Evolutionary conservation across 2,329 filamentous ascomycete species (phyloP), one percentile per base, ranked within the genome.

Genomic region (Alternaria brassicae): DNA sequence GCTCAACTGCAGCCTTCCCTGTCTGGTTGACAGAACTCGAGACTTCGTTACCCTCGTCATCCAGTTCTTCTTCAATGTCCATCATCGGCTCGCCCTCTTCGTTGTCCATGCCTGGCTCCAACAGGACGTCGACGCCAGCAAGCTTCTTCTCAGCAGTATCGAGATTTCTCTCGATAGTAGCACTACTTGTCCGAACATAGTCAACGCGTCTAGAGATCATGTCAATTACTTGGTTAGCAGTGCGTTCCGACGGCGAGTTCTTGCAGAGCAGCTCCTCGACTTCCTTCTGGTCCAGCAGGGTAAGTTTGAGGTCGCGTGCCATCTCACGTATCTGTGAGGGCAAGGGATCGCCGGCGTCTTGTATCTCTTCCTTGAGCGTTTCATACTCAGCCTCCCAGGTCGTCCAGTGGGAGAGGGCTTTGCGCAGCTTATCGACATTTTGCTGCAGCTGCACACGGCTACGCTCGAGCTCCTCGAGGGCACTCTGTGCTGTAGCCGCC

Each of bases 311-410:
- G 12, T 83, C 81, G 34, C 82, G 78, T 42, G 86, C 85, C 44
- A 89, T 84, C 17, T 70, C 63, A 39, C 78, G 62, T 69, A 79
- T 72, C 15, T 77, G 60, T 8, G 59, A 53, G 3, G 71, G 59
- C 8, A 71, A 70, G 6, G 74, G 67, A 32, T 67, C 63, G n/a
- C 60, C 51, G 48, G 66, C 72, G 48, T 48, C 82, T 52, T 87
- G 79, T 28, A 98, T 85, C 71, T 96, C 92, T 75, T 96, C 92
- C 74, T 91, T 93, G 62, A 98, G 84, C 23, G 89, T 87, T 74
- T 97, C 92, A 77, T 98, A 98, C 76, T 98, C 94, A 47, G 91
- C 88, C 75, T 96, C 93, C 86, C 91, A 96, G 54, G 89, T 89
- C 65, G 91, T 90, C 94, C 94, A 99, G 80, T 96, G 90, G 62